Evolutionary conservation across 345 rosid species (phyloP).

Genomic region (Syzygium grande): DNA sequence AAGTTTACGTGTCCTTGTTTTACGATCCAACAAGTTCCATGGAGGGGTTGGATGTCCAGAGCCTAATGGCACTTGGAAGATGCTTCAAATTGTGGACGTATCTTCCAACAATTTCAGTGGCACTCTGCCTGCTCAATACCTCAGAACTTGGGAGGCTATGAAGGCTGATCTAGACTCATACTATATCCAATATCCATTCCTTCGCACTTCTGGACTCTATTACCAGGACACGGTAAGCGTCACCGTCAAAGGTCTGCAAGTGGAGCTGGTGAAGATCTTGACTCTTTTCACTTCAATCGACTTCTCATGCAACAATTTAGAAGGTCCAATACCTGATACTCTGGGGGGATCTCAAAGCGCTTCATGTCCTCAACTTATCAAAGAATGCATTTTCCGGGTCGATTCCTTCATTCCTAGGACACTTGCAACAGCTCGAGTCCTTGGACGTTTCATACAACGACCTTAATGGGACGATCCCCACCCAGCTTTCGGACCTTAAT

Average conservation of each 20-base stretch:
- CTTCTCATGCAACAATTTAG: too few relatives aligned
- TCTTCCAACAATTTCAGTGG: too few relatives aligned
- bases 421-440: slow-evolving; percentile 9
- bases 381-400: slow-evolving; percentile 18
- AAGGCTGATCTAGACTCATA: too few relatives aligned
- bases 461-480: background rate
- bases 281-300: background rate
- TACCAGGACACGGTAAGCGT: background rate
- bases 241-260: background rate
- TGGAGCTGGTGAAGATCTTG: slow-evolving; percentile 28
- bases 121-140: too few relatives aligned
- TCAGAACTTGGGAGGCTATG: too few relatives aligned
- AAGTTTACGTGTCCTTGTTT: too few relatives aligned
- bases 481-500: too few relatives aligned
- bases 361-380: slow-evolving; percentile 11
- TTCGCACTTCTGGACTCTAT: background rate
- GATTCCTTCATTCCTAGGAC: slow-evolving; percentile 13
- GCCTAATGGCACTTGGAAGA: too few relatives aligned
- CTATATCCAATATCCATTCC: too few relatives aligned
- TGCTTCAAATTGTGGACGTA: too few relatives aligned
- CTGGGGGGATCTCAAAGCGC: slow-evolving; percentile 6
- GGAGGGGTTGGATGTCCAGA: too few relatives aligned
- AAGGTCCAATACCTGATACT: slow-evolving; percentile 19
- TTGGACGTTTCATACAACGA: slow-evolving; percentile 17
- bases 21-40: too few relatives aligned